Evolutionary conservation across 1,139 yeast species (phyloP).

Genomic region (Blastobotrys capitulatus): DNA sequence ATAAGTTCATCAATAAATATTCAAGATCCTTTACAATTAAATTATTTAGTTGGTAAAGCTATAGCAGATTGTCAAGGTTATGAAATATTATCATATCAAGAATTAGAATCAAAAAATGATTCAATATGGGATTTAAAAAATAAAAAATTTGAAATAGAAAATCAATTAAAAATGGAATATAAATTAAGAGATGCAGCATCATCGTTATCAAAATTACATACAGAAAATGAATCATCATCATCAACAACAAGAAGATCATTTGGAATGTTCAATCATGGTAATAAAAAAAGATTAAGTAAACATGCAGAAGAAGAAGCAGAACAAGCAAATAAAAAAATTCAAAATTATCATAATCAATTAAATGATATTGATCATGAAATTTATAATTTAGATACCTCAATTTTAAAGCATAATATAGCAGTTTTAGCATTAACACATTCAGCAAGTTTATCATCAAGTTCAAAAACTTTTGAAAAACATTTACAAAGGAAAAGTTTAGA

Average conservation of each 20-base stretch:
- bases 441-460: slow-evolving; percentile 22
- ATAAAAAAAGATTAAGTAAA: slow-evolving; percentile 27
- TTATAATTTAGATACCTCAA: slow-evolving; percentile 20
- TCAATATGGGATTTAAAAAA: slow-evolving; percentile 15
- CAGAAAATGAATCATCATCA: slow-evolving; percentile 5
- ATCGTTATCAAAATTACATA: slow-evolving; percentile 28
- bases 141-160: slow-evolving; percentile 25
- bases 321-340: slow-evolving; percentile 25
- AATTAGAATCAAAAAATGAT: slow-evolving; percentile 27
- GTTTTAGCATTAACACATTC: slow-evolving; percentile 29
- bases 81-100: slow-evolving; percentile 30
- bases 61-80: slow-evolving; percentile 30
- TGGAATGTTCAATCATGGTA: slow-evolving; percentile 7
- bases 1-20: slow-evolving; percentile 25
- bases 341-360: slow-evolving; percentile 22
- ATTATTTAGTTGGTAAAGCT: slow-evolving; percentile 30
- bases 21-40: slow-evolving; percentile 25
- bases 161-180: slow-evolving; percentile 29
- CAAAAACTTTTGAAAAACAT: slow-evolving; percentile 14
- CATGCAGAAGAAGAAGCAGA: slow-evolving; percentile 34
- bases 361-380: slow-evolving; percentile 21
- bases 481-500: background rate
- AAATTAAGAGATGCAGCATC: slow-evolving; percentile 35
- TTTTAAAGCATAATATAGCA: slow-evolving; percentile 32
- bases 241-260: too few relatives aligned